Base-by-base conservation (phyloP, 805 yeast species). In the Candida glaebosa region DNA sequence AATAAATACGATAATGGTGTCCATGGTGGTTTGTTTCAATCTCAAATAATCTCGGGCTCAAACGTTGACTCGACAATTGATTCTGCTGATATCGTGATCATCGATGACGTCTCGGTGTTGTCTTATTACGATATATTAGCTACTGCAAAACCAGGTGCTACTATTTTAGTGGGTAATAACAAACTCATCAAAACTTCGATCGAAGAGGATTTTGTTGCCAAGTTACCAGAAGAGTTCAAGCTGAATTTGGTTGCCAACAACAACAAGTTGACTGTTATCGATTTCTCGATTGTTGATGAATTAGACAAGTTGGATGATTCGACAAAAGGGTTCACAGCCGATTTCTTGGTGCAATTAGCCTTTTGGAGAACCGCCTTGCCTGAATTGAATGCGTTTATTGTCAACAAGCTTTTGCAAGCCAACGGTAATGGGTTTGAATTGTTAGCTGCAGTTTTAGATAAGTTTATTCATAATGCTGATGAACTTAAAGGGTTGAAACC, bases 381-480 rank as follows among this genome's bases (percentile, higher is more conserved):
- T 12, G 74, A 73, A 31, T 70, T 80, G 34, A 75, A 75, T 25
- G 82, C 81, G 37, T 81, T 81, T 26, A 73, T 84, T 49, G 88
- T 86, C 45, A 81, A 87, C 62, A 82, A 83, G 59, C 78, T 88
- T 52, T 79, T 84, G 63, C 87, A 83, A 58, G 82, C 93, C 12
- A 84, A 84, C 46, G 93, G 95, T 38, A 76, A 84, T 39, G 88
- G 82, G 48, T 85, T 87, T 45, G 96, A 89, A 66, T 68, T 84
- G 44, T 73, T 88, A 49, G 86, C 85, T 25, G 79, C 84, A 25
- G 87, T 82, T 36, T 70, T 84, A 56, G 80, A 82, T 43, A 78
- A 79, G 43, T 74, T 81, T 39, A 76, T 87, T 41, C 81, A 79
- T 38, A 78, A 81, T 46, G 76, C 76, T 15, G 71, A 73, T 38